Percentiles rank a stretch among this genome's conserved stretches.
Evolutionary conservation across 805 yeast genomes (phyloP).

Genomic region (Wickerhamomyces kurtzmanii): DNA sequence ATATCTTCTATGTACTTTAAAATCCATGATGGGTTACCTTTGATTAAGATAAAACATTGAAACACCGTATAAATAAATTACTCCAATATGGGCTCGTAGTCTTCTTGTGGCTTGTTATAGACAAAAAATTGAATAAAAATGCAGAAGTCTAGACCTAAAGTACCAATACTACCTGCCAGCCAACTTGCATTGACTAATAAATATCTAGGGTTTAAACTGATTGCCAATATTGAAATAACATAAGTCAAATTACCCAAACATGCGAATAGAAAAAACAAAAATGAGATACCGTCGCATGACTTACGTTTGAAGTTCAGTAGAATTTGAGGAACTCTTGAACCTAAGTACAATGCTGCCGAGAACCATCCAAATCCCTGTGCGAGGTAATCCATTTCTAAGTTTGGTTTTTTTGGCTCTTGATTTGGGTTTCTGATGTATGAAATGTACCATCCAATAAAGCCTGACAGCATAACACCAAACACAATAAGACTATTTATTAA

Average conservation of each 20-base stretch:
- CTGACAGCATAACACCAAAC: constrained; percentile 58
- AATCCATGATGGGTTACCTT: too few species aligned
- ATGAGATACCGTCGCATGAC: constrained; percentile 91
- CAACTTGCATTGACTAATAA: constrained; percentile 80
- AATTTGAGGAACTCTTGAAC: constrained; percentile 91
- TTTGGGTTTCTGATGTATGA: constrained; percentile 39
- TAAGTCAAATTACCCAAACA: constrained; percentile 90
- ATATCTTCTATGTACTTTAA: too few species aligned
- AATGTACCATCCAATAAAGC: constrained; percentile 81
- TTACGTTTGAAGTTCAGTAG: constrained; percentile 75
- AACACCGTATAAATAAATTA: too few species aligned
- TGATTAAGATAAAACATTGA: too few species aligned
- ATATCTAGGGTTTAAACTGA: constrained; percentile 61
- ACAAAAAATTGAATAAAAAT: constrained; percentile 82
- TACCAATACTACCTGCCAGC: constrained; percentile 88
- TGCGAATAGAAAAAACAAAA: constrained; percentile 89
- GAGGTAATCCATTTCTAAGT: constrained; percentile 54
- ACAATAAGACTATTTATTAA: constrained; percentile 40
- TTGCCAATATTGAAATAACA: constrained; percentile 74
- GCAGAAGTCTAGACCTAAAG: constrained; percentile 71
- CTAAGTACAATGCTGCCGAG: constrained; percentile 68
- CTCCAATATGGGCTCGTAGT: too few species aligned
- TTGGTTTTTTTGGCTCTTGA: constrained; percentile 22
- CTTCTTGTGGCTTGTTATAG: too few species aligned
- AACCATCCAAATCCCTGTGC: constrained; percentile 85